Base-by-base conservation (phyloP, 139 green algal genomes). In the Dunaliella primolecta region DNA sequence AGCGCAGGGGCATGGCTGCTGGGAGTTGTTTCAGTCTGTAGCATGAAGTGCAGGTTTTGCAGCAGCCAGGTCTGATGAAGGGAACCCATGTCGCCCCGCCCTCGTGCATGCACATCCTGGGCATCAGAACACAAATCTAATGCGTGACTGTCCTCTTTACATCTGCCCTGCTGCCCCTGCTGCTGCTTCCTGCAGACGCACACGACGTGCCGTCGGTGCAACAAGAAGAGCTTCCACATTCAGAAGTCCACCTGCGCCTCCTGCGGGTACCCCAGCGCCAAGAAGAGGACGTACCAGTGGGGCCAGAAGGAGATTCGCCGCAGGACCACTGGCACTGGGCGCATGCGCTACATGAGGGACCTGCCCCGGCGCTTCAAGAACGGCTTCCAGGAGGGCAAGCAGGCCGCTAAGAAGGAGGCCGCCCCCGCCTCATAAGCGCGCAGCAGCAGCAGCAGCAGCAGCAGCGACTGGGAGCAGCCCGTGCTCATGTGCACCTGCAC, bases 231-330 rank as follows among this genome's bases (percentile, higher is more conserved):
- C 2, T 99, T 97, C 89, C 97, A 99, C 94, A 97, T 98, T 83
- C 97, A 99, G 93, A 99, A 99, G 95, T 90, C 75, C 82, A 97
- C 91, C 37, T 99, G 97, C 92, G 84, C 90, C 36, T 90, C 91
- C 31, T 99, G 97, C 91, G 97, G 94, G 75, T 99, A 99, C 93
- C 97, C 97, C 36, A 92, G 95, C 82, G 93, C 96, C 21, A 92
- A 93, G 55, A 98, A 98, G 83, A 92, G 97, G 76, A 97, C 95
- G 64, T 99, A 97, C 92, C 96, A 99, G 90, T 99, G 97, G 97
- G 94, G 92, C 88, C 89, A 95, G 82, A 99, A 99, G 96, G 97
- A 96, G 32, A 99, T 98, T 76, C 83, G 97, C 70, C 91, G 97
- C n/a, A 98, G 97, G 93, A 99, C 97, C 80, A 99, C 97, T 77